A percentile compares a stretch with the other conserved stretches of the same genome.
phyloP scores from a whole-genome alignment of 148 eudicot genomes.

The Camellia granthamiana region DNA sequence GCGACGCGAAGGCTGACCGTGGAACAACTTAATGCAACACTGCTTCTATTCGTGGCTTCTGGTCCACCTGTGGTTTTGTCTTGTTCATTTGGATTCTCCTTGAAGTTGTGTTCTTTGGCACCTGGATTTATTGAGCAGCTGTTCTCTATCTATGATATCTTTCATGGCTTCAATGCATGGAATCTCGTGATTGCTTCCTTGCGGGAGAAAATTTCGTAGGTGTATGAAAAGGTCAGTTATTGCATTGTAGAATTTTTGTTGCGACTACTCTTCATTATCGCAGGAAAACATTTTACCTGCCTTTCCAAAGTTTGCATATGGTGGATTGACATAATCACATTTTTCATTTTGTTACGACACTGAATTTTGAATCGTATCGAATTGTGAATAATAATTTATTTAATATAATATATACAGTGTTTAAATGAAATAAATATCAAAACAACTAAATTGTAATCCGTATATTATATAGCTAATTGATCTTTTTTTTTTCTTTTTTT shows the following conservation, averaged over 20 bases:
- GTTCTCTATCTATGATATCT: not conserved
- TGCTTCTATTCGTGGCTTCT: not conserved
- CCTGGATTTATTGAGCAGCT: not conserved
- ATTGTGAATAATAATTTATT: too few species aligned
- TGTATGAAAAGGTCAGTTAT: conserved; percentile 11
- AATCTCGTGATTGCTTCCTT: conserved; percentile 15
- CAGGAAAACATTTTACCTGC: not conserved
- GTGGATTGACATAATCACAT: not conserved
- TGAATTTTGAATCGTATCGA: too few species aligned
- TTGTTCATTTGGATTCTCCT: conserved; percentile 17
- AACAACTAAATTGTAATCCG: too few species aligned
- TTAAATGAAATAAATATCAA: too few species aligned
- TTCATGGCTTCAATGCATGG: not conserved
- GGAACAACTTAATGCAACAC: conserved; percentile 25
- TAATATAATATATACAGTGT: too few species aligned
- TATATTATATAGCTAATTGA: too few species aligned
- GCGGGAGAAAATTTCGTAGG: conserved; percentile 11
- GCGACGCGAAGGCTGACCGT: conserved; percentile 47
- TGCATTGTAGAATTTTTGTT: not conserved
- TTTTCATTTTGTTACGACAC: too few species aligned
- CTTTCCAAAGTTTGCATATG: not conserved
- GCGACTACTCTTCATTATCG: not conserved
- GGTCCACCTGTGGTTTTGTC: conserved; percentile 9
- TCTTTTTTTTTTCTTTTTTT: too few species aligned
- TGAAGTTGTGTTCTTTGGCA: conserved; percentile 8